Evolutionary conservation across 1,139 yeast species (phyloP), one percentile per base, ranked within the genome.

Genomic region (Pichia sp.): DNA sequence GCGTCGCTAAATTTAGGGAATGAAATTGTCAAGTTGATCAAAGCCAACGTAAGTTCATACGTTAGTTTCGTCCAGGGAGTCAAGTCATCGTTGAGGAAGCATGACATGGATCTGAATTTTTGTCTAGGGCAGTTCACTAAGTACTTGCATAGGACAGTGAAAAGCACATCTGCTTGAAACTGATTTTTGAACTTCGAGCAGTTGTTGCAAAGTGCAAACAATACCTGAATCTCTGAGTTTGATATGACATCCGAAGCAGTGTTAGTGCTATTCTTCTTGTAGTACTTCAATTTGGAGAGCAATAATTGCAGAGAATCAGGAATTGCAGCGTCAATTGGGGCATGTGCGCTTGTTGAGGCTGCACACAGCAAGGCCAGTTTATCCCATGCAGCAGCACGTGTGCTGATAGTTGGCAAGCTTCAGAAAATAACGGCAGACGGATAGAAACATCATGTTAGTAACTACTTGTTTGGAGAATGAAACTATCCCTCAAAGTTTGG

Each of bases 151-250:
- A 91, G 74, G 55, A 84, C 80, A 12, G 75, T 71, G 38, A 85
- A 67, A 36, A 89, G 70, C 9, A 74, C 66, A 16, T 70, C 67
- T 1, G 87, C 91, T 55, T 84, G 84, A 6, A 66, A 67, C 24
- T 70, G 65, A 51, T 75, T 74, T 56, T 73, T 66, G 10, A 81
- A 75, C 41, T 64, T 65, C 2, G 69, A 60, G 8, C 85, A 76
- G 20, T 89, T 75, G 29, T 76, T 77, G 54, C 88, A 81, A 31
- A 90, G 71, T 0, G 96, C 89, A 52, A 84, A 65, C 55, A 91
- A 71, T 6, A 85, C 82, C 64, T 91, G 96, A 64, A 84, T 78
- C 67, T 90, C 96, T 53, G 54, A 38, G 38, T 47, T 50, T 6
- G 48, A 33, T 42, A 56, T 42, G 17, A 42, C 3, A 10, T 42